A percentile compares a stretch with the other conserved stretches of the same genome.
phyloP scores from a whole-genome alignment of 2,329 filamentous ascomycete species.

The Fusarium mexicanum region DNA sequence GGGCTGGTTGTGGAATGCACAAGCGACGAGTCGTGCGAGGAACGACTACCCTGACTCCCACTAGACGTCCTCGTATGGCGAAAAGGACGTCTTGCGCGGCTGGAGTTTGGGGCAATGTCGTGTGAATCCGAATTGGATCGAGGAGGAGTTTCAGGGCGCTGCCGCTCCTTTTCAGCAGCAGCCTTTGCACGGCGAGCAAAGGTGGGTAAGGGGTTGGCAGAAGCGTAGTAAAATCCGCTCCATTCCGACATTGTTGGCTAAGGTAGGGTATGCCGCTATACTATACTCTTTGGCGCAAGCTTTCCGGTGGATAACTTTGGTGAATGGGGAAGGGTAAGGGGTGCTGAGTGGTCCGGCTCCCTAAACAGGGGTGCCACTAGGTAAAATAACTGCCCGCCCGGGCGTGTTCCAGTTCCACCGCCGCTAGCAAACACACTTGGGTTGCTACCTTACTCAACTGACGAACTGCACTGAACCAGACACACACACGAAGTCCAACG shows the following conservation, averaged over 20 bases:
- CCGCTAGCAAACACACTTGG: constrained; percentile 2
- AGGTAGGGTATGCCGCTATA: not conserved
- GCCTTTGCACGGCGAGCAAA: constrained; percentile 35
- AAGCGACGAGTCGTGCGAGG: constrained; percentile 43
- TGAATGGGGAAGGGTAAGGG: constrained; percentile 16
- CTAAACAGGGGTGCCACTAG: constrained; percentile 33
- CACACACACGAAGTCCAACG: not conserved
- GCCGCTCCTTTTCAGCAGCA: constrained; percentile 45
- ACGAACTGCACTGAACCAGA: not conserved
- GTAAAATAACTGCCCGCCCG: constrained; percentile 18
- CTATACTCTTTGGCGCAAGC: constrained; percentile 41
- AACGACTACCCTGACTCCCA: constrained; percentile 43
- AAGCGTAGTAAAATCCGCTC: constrained; percentile 45
- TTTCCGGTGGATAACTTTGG: constrained; percentile 31
- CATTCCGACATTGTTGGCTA: constrained; percentile 46
- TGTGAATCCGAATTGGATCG: constrained; percentile 32
- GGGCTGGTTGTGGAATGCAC: constrained; percentile 40
- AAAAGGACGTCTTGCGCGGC: constrained; percentile 32
- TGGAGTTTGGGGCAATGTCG: constrained; percentile 22
- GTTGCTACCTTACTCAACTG: not conserved
- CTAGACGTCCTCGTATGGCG: constrained; percentile 40
- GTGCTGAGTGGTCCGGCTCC: constrained; percentile 19
- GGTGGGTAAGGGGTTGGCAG: constrained; percentile 46
- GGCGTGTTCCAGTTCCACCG: constrained; percentile 20
- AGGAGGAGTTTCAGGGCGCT: constrained; percentile 36